Evolutionary conservation across 2,329 filamentous ascomycete species (phyloP).

Genomic region (Ampelomyces quisqualis): DNA sequence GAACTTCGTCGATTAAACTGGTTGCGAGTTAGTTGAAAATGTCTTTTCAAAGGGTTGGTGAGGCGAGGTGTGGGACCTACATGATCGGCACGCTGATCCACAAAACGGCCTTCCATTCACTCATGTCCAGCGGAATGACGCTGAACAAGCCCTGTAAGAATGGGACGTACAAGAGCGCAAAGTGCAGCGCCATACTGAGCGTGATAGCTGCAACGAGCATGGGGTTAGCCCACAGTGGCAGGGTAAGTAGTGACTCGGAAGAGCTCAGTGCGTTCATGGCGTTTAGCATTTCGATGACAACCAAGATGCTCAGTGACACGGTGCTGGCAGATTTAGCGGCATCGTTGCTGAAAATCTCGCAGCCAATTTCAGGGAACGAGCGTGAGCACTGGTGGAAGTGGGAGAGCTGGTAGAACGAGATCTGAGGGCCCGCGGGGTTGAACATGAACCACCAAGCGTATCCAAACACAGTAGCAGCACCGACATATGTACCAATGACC

Average conservation of each 20-base stretch:
- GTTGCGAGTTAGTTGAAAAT: conserved; percentile 18
- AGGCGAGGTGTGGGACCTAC: conserved; percentile 57
- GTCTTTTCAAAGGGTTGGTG: neutral
- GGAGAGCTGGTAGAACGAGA: conserved; percentile 82
- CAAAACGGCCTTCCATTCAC: conserved; percentile 90
- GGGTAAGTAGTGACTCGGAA: conserved; percentile 87
- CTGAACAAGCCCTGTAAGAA: conserved; percentile 86
- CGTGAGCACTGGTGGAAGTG: conserved; percentile 92
- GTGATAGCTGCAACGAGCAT: conserved; percentile 94
- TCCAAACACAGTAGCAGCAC: conserved; percentile 88
- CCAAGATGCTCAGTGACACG: conserved; percentile 83
- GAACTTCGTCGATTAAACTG: conserved; percentile 77
- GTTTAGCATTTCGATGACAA: conserved; percentile 99
- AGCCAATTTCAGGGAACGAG: conserved; percentile 85
- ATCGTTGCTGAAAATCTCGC: conserved; percentile 84
- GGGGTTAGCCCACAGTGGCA: conserved; percentile 98
- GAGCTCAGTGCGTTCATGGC: conserved; percentile 97
- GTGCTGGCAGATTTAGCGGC: conserved; percentile 89
- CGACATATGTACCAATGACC: conserved; percentile 93
- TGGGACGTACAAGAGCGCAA: conserved; percentile 87
- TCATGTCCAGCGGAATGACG: conserved; percentile 80
- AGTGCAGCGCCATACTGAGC: conserved; percentile 92
- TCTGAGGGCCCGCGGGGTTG: conserved; percentile 85
- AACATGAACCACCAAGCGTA: conserved; percentile 99
- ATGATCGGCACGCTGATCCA: conserved; percentile 88